Evolutionary conservation across 768 basidiomycete species (phyloP).

Genomic region (Fibroporia radiculosa): DNA sequence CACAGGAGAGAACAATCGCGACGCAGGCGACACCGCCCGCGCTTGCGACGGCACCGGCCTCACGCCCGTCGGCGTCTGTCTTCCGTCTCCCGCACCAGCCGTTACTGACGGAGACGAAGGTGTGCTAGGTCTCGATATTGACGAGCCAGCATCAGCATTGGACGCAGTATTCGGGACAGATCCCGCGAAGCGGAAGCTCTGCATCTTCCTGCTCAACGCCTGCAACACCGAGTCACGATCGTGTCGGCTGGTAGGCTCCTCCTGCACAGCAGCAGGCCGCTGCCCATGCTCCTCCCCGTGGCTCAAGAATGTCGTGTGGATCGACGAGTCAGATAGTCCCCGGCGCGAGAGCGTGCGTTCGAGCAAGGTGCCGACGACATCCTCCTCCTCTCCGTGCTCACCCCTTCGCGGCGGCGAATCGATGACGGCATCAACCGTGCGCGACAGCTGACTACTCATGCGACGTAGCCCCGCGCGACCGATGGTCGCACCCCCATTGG

Average conservation of each 20-base stretch:
- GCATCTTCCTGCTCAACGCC: slow-evolving; percentile 24
- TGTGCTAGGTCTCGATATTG: slow-evolving; percentile 10
- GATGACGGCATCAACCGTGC: slow-evolving; percentile 73
- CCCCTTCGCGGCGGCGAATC: slow-evolving; percentile 34
- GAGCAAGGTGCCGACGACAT: slow-evolving; percentile 35
- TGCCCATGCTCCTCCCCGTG: slow-evolving; percentile 32
- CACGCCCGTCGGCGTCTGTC: slow-evolving; percentile 1
- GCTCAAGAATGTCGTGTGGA: slow-evolving; percentile 73
- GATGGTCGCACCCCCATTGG: slow-evolving; percentile 10
- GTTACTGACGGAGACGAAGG: slow-evolving; percentile 2
- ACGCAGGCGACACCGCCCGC: slow-evolving; percentile 18
- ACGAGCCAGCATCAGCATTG: slow-evolving; percentile 9
- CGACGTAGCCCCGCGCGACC: slow-evolving; percentile 16
- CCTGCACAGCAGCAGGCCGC: background rate
- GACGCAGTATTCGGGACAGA: slow-evolving; percentile 23
- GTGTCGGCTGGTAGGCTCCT: slow-evolving; percentile 2
- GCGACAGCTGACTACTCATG: slow-evolving; percentile 38
- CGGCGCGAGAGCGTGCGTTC: slow-evolving; percentile 66
- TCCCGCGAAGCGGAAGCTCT: slow-evolving; percentile 21
- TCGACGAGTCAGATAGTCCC: slow-evolving; percentile 88
- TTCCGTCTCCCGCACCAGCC: background rate
- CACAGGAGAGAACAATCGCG: slow-evolving; percentile 22
- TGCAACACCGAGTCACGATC: slow-evolving; percentile 24
- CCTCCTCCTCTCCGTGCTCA: slow-evolving; percentile 32
- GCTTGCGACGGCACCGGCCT: slow-evolving; percentile 14